Percentiles rank a stretch among this genome's conserved stretches.
Evolutionary conservation across 2,329 filamentous ascomycete species (phyloP).

Genomic region (Atkinsonella texensis): DNA sequence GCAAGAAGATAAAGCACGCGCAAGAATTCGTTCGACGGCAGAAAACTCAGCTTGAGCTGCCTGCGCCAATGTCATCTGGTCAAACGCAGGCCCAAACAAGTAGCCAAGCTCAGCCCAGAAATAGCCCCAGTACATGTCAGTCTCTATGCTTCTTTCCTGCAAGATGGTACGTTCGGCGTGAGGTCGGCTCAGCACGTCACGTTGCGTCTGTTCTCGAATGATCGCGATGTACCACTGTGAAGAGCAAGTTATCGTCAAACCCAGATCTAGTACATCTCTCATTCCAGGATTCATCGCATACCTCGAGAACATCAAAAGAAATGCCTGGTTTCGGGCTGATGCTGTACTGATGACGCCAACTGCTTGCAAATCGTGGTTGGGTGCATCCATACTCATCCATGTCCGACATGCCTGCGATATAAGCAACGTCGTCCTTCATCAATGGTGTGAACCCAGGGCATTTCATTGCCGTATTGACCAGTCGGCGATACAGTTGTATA

Average conservation of each 20-base stretch:
- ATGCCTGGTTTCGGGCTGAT: conserved; percentile 35
- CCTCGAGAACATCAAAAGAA: conserved; percentile 43
- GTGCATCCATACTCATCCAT: conserved; percentile 26
- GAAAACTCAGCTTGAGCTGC: conserved; percentile 34
- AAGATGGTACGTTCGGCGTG: conserved; percentile 30
- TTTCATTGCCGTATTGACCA: conserved; percentile 38
- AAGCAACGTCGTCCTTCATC: conserved; percentile 50
- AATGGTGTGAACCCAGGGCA: conserved; percentile 49
- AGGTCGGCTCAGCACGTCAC: conserved; percentile 25
- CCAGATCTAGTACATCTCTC: not conserved
- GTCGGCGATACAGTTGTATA: conserved; percentile 38
- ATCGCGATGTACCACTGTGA: conserved; percentile 43
- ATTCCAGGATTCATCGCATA: conserved; percentile 19
- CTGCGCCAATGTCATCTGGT: conserved; percentile 35
- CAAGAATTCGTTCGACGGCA: conserved; percentile 37
- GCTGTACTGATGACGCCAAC: conserved; percentile 41
- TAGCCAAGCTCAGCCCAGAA: conserved; percentile 37
- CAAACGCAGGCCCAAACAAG: conserved; percentile 28
- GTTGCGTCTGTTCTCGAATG: conserved; percentile 39
- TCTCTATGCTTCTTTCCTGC: conserved; percentile 18
- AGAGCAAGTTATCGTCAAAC: conserved; percentile 9
- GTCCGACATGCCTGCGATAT: conserved; percentile 24
- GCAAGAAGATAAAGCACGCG: conserved; percentile 22
- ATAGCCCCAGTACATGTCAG: conserved; percentile 38
- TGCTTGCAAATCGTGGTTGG: conserved; percentile 33